Base-by-base conservation (phyloP, 148 eudicot species). In the Oxyria digyna region DNA sequence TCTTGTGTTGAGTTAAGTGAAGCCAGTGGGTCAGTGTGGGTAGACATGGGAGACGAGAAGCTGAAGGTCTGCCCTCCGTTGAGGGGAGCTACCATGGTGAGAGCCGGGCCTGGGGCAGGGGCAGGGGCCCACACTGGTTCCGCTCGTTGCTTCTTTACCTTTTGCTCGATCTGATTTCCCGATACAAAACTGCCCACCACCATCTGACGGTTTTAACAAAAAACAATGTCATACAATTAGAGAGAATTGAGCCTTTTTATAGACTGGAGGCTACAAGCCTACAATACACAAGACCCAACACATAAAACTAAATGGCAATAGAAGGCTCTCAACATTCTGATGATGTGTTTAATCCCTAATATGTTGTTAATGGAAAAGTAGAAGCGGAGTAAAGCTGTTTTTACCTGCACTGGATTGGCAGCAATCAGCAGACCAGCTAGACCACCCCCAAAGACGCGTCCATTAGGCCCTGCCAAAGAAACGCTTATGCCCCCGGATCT, bases 401-500 rank as follows among this genome's bases (percentile, higher is more conserved):
- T 69, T 71, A 93, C 98, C 96, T 89, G 96, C 14, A 93, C 85
- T 46, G 98, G 91, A 52, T 91, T 83, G 71, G 95, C 94, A 73
- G 98, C 98, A 27, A 85, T 67, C 33, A 93, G 78, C 67, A 89
- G 75, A 70, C 98, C 98, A 74, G 98, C 96, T 62, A 93, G 84
- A 35, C 95, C 91, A 38, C 96, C 98, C 31, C 96, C 96, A 32
- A 87, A 24, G 37, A 93, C 95, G 32, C 86, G 89, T 6, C 98
- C 98, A 82, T 93, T 91, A 17, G 98, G 86, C 23, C 96, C 88
- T 3, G 91, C 91, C 63, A 93, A 77, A 23, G 89, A 84, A 74
- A 93, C 88, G 72, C 95, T 89, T 89, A 93, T 83, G 38, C 96
- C 96, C 35, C 98, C 98, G 29, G 95, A 72, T 77, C 91, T 83